Conservation (phyloP, 306 rosid species). For the Gynostemma pentaphyllum region DNA sequence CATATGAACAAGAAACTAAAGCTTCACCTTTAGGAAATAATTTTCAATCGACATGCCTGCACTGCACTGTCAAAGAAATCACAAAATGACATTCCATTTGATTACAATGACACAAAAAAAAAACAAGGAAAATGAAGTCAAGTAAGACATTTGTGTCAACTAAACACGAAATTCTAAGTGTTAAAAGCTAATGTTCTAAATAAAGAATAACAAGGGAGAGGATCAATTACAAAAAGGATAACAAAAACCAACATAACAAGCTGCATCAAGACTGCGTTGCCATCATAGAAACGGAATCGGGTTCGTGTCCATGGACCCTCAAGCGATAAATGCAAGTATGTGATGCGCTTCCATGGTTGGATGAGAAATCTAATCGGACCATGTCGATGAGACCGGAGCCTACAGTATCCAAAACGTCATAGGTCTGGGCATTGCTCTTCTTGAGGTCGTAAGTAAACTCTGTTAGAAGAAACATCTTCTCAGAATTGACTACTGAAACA, state of each 20-base stretch:
- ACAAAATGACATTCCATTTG: conserved; percentile 3
- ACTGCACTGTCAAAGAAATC: not conserved
- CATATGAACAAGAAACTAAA: too few relatives aligned
- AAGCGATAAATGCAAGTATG: conserved; percentile 94
- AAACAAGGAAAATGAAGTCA: not conserved
- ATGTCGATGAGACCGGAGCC: conserved; percentile 40
- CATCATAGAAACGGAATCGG: conserved; percentile 49
- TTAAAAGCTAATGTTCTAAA: conserved; percentile 25
- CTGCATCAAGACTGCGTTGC: conserved; percentile 28
- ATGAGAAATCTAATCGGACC: conserved; percentile 68
- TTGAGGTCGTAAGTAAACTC: conserved; percentile 77
- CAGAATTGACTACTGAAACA: conserved; percentile 22
- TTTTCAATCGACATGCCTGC: not conserved
- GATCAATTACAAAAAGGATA: conserved; percentile 16
- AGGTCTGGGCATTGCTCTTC: conserved; percentile 94
- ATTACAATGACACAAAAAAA: not conserved
- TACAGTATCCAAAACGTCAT: conserved; percentile 33
- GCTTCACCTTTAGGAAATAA: too few relatives aligned
- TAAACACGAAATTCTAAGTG: conserved; percentile 10
- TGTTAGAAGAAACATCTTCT: conserved; percentile 37
- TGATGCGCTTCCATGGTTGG: conserved; percentile 80
- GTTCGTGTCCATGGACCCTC: conserved; percentile 78
- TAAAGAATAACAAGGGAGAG: conserved; percentile 12
- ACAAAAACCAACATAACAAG: conserved; percentile 9
- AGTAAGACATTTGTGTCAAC: not conserved